Evolutionary conservation across 179 eudicot genomes (phyloP).

Genomic region (Vitellaria paradoxa): DNA sequence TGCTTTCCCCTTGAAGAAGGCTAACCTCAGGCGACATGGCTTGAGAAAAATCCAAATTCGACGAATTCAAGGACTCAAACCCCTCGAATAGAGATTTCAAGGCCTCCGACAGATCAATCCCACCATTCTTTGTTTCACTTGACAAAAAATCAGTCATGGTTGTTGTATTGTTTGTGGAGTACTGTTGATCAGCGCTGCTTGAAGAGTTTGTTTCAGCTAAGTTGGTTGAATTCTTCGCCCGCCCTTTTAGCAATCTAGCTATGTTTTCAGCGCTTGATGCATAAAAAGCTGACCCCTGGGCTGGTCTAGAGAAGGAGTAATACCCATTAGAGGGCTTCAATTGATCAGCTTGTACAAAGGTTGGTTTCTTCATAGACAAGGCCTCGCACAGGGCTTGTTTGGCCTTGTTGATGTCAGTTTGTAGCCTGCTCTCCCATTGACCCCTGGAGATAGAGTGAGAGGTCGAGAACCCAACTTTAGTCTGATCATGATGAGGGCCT

Average conservation of each 20-base stretch:
- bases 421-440: slow-evolving; percentile 84
- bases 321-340: slow-evolving; percentile 15
- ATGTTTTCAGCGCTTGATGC: slow-evolving; percentile 51
- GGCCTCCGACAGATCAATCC: slow-evolving; percentile 28
- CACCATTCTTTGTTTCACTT: background rate
- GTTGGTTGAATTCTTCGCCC: slow-evolving; percentile 33
- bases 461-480: slow-evolving; percentile 26
- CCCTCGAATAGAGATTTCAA: slow-evolving; percentile 32
- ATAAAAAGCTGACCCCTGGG: slow-evolving; percentile 18
- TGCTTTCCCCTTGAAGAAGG: slow-evolving; percentile 28
- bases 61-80: slow-evolving; percentile 33
- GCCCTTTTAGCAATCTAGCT: slow-evolving; percentile 41
- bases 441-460: slow-evolving; percentile 54
- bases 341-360: slow-evolving; percentile 3
- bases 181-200: slow-evolving; percentile 12
- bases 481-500: slow-evolving; percentile 2
- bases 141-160: background rate
- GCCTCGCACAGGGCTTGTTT: slow-evolving; percentile 80
- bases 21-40: slow-evolving; percentile 33
- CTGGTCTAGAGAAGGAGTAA: background rate
- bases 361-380: slow-evolving; percentile 37
- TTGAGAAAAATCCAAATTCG: slow-evolving; percentile 36
- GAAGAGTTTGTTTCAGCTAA: slow-evolving; percentile 22
- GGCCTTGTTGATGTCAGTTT: slow-evolving; percentile 71
- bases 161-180: background rate